A percentile compares a stretch with the other conserved stretches of the same genome.
These are phyloP conservation scores for Fragilariopsis cylindrus DNA, from an alignment of 108 stramenopile species.

Conservation along the genomic window DNA sequence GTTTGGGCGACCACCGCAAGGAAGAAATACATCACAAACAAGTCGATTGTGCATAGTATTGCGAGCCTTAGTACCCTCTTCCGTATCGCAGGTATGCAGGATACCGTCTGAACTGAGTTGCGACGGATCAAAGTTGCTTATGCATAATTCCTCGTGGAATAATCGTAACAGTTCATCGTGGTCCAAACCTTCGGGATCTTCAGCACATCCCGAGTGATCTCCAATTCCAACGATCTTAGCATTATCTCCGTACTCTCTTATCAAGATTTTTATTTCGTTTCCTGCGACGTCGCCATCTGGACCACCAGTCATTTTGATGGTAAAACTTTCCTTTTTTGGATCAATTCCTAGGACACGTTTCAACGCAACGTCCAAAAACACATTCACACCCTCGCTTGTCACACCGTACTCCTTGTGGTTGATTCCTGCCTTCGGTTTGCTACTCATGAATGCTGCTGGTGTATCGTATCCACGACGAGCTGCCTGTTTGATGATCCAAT, in stretches of 20 bases:
- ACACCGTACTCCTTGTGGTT: conserved; percentile 99
- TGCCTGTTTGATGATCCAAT: conserved; percentile 94
- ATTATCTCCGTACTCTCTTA: conserved; percentile 95
- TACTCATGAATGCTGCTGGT: conserved; percentile 97
- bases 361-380: conserved; percentile 94
- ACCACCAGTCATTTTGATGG: conserved; percentile 95
- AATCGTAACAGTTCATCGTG: conserved; percentile 91
- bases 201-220: conserved; percentile 94
- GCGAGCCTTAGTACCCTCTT: conserved; percentile 89
- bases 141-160: conserved; percentile 68
- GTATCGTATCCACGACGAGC: conserved; percentile 84
- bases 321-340: conserved; percentile 87
- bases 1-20: conserved; percentile 95
- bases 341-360: conserved; percentile 76
- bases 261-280: conserved; percentile 94
- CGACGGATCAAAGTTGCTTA: conserved; percentile 74
- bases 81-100: conserved; percentile 78
- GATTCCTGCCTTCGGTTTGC: conserved; percentile 94
- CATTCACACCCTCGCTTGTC: conserved; percentile 94
- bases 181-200: conserved; percentile 94
- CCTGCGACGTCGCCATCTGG: conserved; percentile 99
- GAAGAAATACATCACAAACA: conserved; percentile 94
- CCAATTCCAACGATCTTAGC: conserved; percentile 94
- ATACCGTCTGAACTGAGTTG: conserved; percentile 76
- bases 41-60: conserved; percentile 98